Conservation (phyloP, 2,329 filamentous ascomycete species). For the Colletotrichum aenigma region DNA sequence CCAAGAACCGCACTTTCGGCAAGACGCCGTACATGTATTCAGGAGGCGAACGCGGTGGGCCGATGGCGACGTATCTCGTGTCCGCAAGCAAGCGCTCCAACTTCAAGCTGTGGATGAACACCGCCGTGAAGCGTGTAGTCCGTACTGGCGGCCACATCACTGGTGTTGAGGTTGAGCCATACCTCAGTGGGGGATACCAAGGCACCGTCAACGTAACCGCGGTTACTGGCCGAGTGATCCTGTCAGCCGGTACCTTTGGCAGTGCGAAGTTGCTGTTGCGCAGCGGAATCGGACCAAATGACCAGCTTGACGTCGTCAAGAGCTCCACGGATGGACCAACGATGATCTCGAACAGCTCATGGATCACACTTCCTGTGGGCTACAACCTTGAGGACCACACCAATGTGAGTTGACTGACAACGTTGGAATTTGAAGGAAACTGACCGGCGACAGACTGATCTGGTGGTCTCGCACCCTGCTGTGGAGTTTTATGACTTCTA, state of each 20-base stretch:
- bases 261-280: constrained; percentile 71
- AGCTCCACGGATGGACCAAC: constrained; percentile 52
- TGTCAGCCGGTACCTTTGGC: constrained; percentile 73
- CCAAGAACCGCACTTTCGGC: constrained; percentile 70
- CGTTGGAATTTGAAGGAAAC: neutral
- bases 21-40: constrained; percentile 72
- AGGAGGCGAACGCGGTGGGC: constrained; percentile 70
- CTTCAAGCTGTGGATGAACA: constrained; percentile 71
- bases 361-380: constrained; percentile 65
- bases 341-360: constrained; percentile 54
- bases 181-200: constrained; percentile 54
- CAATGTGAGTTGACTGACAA: constrained; percentile 35
- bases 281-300: constrained; percentile 68
- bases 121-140: constrained; percentile 69
- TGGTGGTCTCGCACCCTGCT: constrained; percentile 45
- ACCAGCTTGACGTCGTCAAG: constrained; percentile 60
- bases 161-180: constrained; percentile 70
- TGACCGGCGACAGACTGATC: constrained; percentile 44
- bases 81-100: constrained; percentile 62
- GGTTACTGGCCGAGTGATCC: constrained; percentile 66
- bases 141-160: constrained; percentile 66
- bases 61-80: constrained; percentile 74
- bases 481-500: constrained; percentile 69
- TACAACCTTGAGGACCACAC: constrained; percentile 63
- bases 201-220: constrained; percentile 66